Evolutionary conservation across 2,329 filamentous ascomycete species (phyloP), one percentile per base, ranked within the genome.

Genomic region (Penicillium sp.): DNA sequence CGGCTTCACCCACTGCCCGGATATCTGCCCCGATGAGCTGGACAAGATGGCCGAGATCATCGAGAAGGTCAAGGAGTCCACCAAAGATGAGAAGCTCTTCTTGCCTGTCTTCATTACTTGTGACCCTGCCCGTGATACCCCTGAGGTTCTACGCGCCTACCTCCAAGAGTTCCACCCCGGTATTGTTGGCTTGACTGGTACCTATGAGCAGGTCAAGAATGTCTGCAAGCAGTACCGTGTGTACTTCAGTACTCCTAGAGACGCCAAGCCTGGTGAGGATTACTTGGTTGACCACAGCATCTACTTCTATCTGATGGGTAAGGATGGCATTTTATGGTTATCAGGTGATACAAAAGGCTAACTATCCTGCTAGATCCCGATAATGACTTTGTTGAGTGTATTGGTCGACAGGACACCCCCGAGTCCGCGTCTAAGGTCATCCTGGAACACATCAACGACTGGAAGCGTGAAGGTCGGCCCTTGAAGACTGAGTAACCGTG

Each of bases 31-130:
- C 33, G 95, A 99, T 71, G 95, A 99, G 78, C 88, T 99, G 68
- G 95, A 99, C 80, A 99, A 99, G 81, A 97, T 99, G 93, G 90
- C 93, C n/a, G 83, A 84, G 57, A 96, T 98, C 86, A 89, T 96
- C 70, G 92, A 99, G 71, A 80, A 80, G 57, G 83, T 87, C 52
- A 72, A 74, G 58, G 73, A 70, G 37, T 69, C 65, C 44, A 75
- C 74, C 21, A 69, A 70, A 47, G 72, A 70, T 31, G 68, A 73
- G 51, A 70, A 74, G 55, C 59, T 81, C 49, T 77, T 97, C 63
- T 80, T 87, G 29, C 91, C 93, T 27, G 82, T 99, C 56, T 98
- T 99, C 76, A 91, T 99, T 64, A 96, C 92, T 46, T 98, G 95
- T 78, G 95, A 99, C 71, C 95, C 95, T 1, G 93, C 87, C 46